Evolutionary conservation across 1,284 basidiomycete genomes (phyloP).

Genomic region (Puccinia coronata): DNA sequence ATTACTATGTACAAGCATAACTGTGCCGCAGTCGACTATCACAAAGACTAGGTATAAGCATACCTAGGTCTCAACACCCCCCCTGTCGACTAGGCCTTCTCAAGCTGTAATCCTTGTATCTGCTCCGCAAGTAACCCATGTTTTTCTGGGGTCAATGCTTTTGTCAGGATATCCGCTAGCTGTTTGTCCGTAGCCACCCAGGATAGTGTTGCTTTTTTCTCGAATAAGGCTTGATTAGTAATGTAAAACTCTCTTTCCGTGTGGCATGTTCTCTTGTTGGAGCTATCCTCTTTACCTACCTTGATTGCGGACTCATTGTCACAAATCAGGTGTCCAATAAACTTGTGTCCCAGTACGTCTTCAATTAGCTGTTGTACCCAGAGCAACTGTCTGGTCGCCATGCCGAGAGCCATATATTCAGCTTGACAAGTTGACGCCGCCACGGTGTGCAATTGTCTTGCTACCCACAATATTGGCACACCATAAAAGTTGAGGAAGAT

Average conservation of each 20-base stretch:
- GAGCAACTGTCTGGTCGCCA: too few species aligned
- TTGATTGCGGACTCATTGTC: too few species aligned
- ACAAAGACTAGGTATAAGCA: too few species aligned
- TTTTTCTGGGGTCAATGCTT: neutral
- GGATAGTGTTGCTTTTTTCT: neutral
- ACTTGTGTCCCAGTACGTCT: neutral
- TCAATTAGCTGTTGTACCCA: neutral
- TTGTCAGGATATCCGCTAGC: neutral
- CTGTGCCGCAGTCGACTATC: too few species aligned
- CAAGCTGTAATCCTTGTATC: too few species aligned
- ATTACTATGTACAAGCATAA: too few species aligned
- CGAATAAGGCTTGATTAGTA: too few species aligned
- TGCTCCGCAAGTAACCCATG: too few species aligned
- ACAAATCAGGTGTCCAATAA: neutral
- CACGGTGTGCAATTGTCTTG: neutral
- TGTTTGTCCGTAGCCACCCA: neutral
- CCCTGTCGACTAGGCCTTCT: too few species aligned
- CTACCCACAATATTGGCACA: neutral
- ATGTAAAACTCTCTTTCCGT: neutral
- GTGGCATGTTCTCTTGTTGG: neutral
- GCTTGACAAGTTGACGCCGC: constrained; percentile 1
- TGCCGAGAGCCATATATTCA: neutral
- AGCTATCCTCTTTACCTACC: neutral
- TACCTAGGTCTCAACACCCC: too few species aligned
- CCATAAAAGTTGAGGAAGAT: neutral